phyloP scores from a whole-genome alignment of 208 protist species.

The Crithidia fasciculata region DNA sequence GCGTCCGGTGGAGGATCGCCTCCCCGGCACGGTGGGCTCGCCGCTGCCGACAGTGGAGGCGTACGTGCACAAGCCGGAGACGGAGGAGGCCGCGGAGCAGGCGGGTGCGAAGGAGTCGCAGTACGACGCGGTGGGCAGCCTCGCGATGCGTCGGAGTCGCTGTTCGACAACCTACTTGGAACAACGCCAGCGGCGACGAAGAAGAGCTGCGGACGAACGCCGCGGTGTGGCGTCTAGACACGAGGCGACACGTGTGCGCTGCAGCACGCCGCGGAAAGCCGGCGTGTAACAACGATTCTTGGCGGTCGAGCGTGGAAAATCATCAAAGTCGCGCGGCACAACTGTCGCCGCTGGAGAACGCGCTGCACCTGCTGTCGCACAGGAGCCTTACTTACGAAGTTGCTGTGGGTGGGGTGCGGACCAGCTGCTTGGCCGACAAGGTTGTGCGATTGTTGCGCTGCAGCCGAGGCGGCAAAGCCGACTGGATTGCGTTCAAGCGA shows the following conservation, averaged over 20 bases:
- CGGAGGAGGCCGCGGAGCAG: slow-evolving; percentile 28
- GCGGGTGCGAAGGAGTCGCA: slow-evolving; percentile 27
- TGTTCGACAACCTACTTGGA: slow-evolving; percentile 96
- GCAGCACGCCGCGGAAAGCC: slow-evolving; percentile 21
- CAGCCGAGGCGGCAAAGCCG: slow-evolving; percentile 47
- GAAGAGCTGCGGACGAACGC: slow-evolving; percentile 62
- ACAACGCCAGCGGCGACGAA: slow-evolving; percentile 87
- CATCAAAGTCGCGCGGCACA: slow-evolving; percentile 93
- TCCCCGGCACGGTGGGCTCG: slow-evolving; percentile 89
- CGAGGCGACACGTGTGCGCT: slow-evolving; percentile 88
- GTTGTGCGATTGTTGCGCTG: slow-evolving; percentile 83
- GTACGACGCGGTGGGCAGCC: slow-evolving; percentile 67
- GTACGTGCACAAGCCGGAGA: slow-evolving; percentile 53
- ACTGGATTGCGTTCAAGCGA: slow-evolving; percentile 28
- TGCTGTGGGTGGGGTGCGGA: slow-evolving; percentile 84
- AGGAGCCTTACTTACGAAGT: slow-evolving; percentile 83
- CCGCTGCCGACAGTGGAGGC: slow-evolving; percentile 86
- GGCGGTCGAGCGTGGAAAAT: slow-evolving; percentile 94
- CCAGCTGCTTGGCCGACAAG: slow-evolving; percentile 62
- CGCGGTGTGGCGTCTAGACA: slow-evolving; percentile 80
- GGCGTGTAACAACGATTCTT: slow-evolving; percentile 84
- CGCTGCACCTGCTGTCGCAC: slow-evolving; percentile 74
- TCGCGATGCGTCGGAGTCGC: slow-evolving; percentile 86
- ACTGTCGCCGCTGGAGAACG: slow-evolving; percentile 95
- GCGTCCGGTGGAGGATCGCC: slow-evolving; percentile 56